Percentiles rank a stretch among this genome's conserved stretches.
Evolutionary conservation across 768 basidiomycete genomes (phyloP).

Genomic region (Leucosporidium creatinivorum): DNA sequence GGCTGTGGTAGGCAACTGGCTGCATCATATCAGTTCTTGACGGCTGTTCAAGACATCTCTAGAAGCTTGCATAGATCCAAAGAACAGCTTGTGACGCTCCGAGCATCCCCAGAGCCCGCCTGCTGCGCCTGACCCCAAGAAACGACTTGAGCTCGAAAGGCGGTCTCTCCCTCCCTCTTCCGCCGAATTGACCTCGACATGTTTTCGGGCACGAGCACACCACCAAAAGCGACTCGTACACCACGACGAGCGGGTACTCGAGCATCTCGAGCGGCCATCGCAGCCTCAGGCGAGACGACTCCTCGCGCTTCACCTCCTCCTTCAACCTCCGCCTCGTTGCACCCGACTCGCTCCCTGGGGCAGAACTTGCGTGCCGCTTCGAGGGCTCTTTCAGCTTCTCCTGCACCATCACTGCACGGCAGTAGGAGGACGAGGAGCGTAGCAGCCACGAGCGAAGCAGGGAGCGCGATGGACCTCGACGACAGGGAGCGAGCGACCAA

Average conservation of each 20-base stretch:
- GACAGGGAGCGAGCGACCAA: slow-evolving; percentile 6
- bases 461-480: slow-evolving; percentile 20
- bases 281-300: slow-evolving; percentile 2
- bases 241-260: not conserved
- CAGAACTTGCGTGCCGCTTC: slow-evolving; percentile 6
- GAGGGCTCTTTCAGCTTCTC: not conserved
- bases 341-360: slow-evolving; percentile 1
- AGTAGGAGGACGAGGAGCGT: slow-evolving; percentile 2
- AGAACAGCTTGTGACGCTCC: no score
- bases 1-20: no score
- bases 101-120: no score
- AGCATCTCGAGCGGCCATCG: slow-evolving; percentile 4
- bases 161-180: no score
- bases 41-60: no score
- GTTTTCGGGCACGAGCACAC: no score
- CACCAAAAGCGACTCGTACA: no score
- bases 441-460: not conserved
- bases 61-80: no score
- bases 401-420: not conserved
- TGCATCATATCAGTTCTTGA: no score
- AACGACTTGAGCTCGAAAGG: no score
- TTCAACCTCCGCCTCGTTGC: not conserved
- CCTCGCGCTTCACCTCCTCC: slow-evolving; percentile 7
- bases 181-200: no score
- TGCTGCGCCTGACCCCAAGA: no score